Evolutionary conservation across 2,329 filamentous ascomycete species (phyloP).

Genomic region (Aspergillus ochraceus): DNA sequence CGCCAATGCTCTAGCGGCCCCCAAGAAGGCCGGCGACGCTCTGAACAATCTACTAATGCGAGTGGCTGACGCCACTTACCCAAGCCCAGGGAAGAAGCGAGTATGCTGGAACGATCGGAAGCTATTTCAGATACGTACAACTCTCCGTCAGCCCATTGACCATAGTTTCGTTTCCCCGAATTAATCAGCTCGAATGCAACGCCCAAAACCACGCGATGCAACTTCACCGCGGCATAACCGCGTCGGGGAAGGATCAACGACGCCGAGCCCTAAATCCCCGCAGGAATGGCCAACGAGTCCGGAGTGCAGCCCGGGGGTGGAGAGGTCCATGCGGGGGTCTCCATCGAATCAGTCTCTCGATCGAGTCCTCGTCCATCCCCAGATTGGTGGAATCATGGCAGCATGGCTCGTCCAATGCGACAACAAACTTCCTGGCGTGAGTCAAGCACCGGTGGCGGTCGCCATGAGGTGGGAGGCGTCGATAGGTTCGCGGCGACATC

Average conservation of each 20-base stretch:
- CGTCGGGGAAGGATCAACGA: background rate
- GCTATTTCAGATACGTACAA: background rate
- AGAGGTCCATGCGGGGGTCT: background rate
- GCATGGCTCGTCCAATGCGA: background rate
- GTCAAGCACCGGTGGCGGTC: background rate
- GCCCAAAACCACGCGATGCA: background rate
- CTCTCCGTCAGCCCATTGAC: background rate
- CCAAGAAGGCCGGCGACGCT: background rate
- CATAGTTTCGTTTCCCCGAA: background rate
- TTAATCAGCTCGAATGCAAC: background rate
- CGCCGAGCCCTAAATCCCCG: background rate
- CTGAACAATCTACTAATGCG: no score
- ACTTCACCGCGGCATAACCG: background rate
- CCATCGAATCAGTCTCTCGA: background rate
- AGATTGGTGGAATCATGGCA: background rate
- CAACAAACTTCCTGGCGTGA: background rate
- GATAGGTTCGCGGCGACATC: background rate
- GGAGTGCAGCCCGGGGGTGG: background rate
- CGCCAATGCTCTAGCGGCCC: background rate
- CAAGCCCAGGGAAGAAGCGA: background rate
- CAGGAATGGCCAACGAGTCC: background rate
- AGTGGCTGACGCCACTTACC: background rate
- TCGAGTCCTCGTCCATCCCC: background rate
- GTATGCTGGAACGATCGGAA: background rate
- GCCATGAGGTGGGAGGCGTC: background rate